Evolutionary conservation across 768 basidiomycete species (phyloP).

Genomic region (Naganishia randhawae): DNA sequence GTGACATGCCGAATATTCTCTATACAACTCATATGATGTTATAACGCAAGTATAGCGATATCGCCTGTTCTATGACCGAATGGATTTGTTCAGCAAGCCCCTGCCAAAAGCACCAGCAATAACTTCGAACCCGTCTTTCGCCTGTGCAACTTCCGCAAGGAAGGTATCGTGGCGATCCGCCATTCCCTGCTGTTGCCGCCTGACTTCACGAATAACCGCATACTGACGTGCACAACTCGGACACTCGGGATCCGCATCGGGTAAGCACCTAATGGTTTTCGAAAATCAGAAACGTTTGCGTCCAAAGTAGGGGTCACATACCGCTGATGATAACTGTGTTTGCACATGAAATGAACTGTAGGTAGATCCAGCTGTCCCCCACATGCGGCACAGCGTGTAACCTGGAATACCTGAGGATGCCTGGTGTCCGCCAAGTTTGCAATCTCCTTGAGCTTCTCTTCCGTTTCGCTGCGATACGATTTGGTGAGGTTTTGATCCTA

Average conservation of each 20-base stretch:
- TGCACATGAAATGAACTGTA: slow-evolving; percentile 95
- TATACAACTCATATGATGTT: too few relatives aligned
- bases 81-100: slow-evolving; percentile 36
- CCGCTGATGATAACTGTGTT: slow-evolving; percentile 95
- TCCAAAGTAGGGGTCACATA: slow-evolving; percentile 44
- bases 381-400: slow-evolving; percentile 86
- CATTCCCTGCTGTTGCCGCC: slow-evolving; percentile 75
- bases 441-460: slow-evolving; percentile 73
- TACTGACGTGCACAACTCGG: slow-evolving; percentile 83
- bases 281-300: not conserved
- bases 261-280: slow-evolving; percentile 64
- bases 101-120: slow-evolving; percentile 51
- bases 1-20: too few relatives aligned
- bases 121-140: slow-evolving; percentile 50
- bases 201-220: slow-evolving; percentile 81
- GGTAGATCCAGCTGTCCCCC: slow-evolving; percentile 86
- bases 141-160: slow-evolving; percentile 50
- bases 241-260: slow-evolving; percentile 83
- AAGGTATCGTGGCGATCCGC: slow-evolving; percentile 55
- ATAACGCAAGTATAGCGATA: not conserved
- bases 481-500: slow-evolving; percentile 80
- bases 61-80: not conserved
- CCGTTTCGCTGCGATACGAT: slow-evolving; percentile 85
- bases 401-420: slow-evolving; percentile 83
- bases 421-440: slow-evolving; percentile 72